Evolutionary conservation across 2,329 filamentous ascomycete genomes (phyloP).

Genomic region (Fusarium hainanense): DNA sequence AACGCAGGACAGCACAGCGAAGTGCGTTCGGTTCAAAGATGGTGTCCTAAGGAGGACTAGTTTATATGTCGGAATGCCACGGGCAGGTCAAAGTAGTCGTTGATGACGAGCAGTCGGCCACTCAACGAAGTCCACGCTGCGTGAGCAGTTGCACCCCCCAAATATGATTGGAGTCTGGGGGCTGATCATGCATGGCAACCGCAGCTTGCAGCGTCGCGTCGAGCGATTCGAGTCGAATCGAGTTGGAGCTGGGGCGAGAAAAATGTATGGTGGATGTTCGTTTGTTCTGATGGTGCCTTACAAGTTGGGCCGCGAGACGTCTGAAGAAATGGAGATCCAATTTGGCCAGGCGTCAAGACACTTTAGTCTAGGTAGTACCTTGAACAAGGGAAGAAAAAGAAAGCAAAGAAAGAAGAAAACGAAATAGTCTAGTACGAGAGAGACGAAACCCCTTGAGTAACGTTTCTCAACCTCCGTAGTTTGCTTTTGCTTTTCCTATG

Average conservation of each 20-base stretch:
- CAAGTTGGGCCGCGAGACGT: conserved; percentile 45
- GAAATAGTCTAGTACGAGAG: conserved; percentile 18
- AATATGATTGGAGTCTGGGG: conserved; percentile 45
- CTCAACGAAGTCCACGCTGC: conserved; percentile 47
- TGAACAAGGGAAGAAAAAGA: background rate
- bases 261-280: conserved; percentile 30
- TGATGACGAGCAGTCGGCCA: conserved; percentile 42
- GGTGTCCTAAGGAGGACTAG: conserved; percentile 37
- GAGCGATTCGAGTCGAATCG: conserved; percentile 16
- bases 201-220: conserved; percentile 44
- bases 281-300: conserved; percentile 36
- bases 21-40: conserved; percentile 21
- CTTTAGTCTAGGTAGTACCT: background rate
- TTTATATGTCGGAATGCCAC: conserved; percentile 29
- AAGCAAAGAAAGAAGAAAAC: background rate
- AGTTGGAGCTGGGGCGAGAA: conserved; percentile 37
- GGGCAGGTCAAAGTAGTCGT: conserved; percentile 32
- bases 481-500: conserved; percentile 4
- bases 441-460: conserved; percentile 12
- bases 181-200: conserved; percentile 49
- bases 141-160: conserved; percentile 42
- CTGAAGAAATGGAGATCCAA: conserved; percentile 12
- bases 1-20: conserved; percentile 25
- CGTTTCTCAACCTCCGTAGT: conserved; percentile 29
- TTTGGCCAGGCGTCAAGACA: conserved; percentile 14